A percentile compares a stretch with the other conserved stretches of the same genome.
Evolutionary conservation across 805 yeast genomes (phyloP).

Genomic region (Yamadazyma kitorensis): DNA sequence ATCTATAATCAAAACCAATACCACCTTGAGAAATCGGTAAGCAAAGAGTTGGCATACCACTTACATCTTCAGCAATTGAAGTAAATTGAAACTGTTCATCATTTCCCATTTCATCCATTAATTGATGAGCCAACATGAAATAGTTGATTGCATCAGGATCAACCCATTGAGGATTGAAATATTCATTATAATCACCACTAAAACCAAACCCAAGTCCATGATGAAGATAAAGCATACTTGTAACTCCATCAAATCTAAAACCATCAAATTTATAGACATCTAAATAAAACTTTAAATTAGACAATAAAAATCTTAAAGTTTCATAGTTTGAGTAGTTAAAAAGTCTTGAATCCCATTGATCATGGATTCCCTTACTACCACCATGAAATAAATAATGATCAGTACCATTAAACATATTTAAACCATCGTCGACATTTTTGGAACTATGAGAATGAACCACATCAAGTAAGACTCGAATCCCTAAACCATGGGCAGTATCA

Average conservation of each 20-base stretch:
- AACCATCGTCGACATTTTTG: constrained; percentile 89
- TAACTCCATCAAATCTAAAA: constrained; percentile 94
- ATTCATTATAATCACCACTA: constrained; percentile 90
- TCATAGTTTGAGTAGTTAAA: constrained; percentile 92
- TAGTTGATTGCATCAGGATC: constrained; percentile 87
- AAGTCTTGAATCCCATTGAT: constrained; percentile 93
- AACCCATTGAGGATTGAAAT: constrained; percentile 72
- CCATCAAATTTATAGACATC: constrained; percentile 91
- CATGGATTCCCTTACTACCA: constrained; percentile 86
- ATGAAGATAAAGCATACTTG: constrained; percentile 86
- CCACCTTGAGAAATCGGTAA: constrained; percentile 75
- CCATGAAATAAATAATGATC: constrained; percentile 93
- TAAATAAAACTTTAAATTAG: constrained; percentile 79
- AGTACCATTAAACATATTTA: constrained; percentile 91
- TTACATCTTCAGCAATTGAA: constrained; percentile 93
- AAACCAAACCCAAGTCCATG: constrained; percentile 92
- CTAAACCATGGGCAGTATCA: constrained; percentile 88
- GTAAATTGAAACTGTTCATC: constrained; percentile 46
- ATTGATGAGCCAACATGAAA: constrained; percentile 84
- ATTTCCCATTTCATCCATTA: constrained; percentile 54
- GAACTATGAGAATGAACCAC: constrained; percentile 97
- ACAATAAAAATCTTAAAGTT: constrained; percentile 79
- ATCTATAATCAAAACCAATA: constrained; percentile 87
- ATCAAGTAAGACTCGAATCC: constrained; percentile 82
- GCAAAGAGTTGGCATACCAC: constrained; percentile 96